These are phyloP conservation scores for Sporothrix brasiliensis DNA, from an alignment of 2,329 filamentous ascomycete genomes.

Conservation along the genomic window DNA sequence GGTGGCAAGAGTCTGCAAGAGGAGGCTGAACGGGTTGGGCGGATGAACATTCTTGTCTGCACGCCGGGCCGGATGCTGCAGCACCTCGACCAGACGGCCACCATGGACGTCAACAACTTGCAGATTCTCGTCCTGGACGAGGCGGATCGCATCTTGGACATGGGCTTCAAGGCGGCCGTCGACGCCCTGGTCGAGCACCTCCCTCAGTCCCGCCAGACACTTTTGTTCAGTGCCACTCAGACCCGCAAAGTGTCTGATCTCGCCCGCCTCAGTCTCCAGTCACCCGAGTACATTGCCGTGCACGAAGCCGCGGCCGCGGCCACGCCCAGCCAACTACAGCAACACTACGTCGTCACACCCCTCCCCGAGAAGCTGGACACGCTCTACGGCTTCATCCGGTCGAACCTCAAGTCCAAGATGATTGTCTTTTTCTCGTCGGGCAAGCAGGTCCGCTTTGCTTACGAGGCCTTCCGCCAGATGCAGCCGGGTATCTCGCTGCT, in stretches of 20 bases:
- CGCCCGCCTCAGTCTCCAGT: slow-evolving; percentile 80
- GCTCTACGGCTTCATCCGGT: slow-evolving; percentile 87
- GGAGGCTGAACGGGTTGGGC: slow-evolving; percentile 76
- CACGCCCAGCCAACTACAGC: slow-evolving; percentile 81
- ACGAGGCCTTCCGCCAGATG: slow-evolving; percentile 88
- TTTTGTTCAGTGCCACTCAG: slow-evolving; percentile 95
- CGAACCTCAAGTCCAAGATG: slow-evolving; percentile 90
- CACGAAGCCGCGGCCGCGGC: slow-evolving; percentile 79
- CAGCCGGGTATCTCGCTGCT: slow-evolving; percentile 92
- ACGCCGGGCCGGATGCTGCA: slow-evolving; percentile 95
- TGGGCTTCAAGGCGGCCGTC: slow-evolving; percentile 89
- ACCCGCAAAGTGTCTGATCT: slow-evolving; percentile 93
- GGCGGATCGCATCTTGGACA: slow-evolving; percentile 94
- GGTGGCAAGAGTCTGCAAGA: slow-evolving; percentile 90
- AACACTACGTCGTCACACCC: slow-evolving; percentile 87
- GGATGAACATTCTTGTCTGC: slow-evolving; percentile 97
- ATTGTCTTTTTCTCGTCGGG: slow-evolving; percentile 93
- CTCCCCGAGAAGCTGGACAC: slow-evolving; percentile 88
- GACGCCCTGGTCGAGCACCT: slow-evolving; percentile 93
- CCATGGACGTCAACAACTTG: slow-evolving; percentile 85
- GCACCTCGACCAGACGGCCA: slow-evolving; percentile 90
- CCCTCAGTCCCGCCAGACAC: slow-evolving; percentile 80
- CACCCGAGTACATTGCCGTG: slow-evolving; percentile 93
- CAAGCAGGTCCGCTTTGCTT: slow-evolving; percentile 95
- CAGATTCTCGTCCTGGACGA: slow-evolving; percentile 94